A percentile compares a stretch with the other conserved stretches of the same genome.
These are phyloP conservation scores for Aquanectria penicillioides DNA, from an alignment of 2,329 filamentous ascomycete genomes.

Conservation along the genomic window DNA sequence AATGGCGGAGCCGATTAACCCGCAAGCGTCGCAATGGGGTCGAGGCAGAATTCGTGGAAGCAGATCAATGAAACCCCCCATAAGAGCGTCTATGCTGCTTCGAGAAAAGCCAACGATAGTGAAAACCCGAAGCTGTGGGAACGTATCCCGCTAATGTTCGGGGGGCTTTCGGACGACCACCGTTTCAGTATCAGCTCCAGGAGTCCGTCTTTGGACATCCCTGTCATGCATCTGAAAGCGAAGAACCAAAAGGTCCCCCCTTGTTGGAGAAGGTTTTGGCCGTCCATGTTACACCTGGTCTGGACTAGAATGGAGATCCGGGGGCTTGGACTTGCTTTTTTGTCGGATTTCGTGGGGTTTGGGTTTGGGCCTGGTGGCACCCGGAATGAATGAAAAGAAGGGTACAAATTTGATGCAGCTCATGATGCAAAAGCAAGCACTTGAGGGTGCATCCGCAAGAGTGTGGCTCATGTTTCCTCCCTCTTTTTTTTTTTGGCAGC, in stretches of 20 bases:
- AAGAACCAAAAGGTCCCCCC: conserved; percentile 20
- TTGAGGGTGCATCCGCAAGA: not conserved
- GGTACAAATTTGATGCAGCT: not conserved
- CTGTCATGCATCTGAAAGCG: conserved; percentile 13
- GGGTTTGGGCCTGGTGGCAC: not conserved
- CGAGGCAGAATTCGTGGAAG: conserved; percentile 10
- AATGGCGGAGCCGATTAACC: conserved; percentile 2
- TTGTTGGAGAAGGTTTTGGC: conserved; percentile 18
- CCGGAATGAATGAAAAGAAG: not conserved
- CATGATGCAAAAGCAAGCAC: not conserved
- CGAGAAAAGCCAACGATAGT: conserved; percentile 19
- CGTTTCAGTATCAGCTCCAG: conserved; percentile 40
- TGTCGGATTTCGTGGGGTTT: not conserved
- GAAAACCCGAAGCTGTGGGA: conserved; percentile 34
- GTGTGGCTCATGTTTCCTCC: not conserved
- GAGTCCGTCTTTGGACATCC: conserved; percentile 24
- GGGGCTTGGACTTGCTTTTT: conserved; percentile 11
- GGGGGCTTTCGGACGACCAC: conserved; percentile 25
- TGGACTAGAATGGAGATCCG: conserved; percentile 6
- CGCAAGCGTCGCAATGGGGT: conserved; percentile 1
- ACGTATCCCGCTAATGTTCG: conserved; percentile 21
- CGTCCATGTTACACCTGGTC: conserved; percentile 16
- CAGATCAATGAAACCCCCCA: conserved; percentile 22
- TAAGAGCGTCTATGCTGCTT: conserved; percentile 22
- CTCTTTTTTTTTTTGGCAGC: no score